Percentiles rank a stretch among this genome's conserved stretches.
Evolutionary conservation across 148 eudicot genomes (phyloP).

Genomic region (Silene uniflora): DNA sequence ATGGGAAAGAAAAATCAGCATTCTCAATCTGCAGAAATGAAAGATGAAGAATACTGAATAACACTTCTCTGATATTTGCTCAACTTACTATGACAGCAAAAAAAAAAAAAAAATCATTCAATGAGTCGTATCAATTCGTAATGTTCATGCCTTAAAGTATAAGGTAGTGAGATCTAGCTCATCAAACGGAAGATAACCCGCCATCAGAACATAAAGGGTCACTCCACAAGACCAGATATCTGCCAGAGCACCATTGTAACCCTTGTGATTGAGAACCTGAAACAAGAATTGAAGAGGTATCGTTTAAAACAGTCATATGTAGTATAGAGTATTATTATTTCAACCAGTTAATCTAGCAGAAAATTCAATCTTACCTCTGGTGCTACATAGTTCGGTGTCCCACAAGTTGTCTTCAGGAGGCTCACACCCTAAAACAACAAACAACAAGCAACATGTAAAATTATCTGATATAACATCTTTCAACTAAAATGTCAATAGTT

Average conservation of each 20-base stretch:
- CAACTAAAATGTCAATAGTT: neutral
- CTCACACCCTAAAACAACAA: slow-evolving; percentile 61
- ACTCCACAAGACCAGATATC: slow-evolving; percentile 99
- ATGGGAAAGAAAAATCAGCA: slow-evolving; percentile 85
- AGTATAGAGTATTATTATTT: neutral
- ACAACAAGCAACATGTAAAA: slow-evolving; percentile 20
- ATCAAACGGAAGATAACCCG: slow-evolving; percentile 97
- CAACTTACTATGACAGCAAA: neutral
- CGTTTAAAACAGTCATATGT: neutral
- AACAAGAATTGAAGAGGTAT: slow-evolving; percentile 15
- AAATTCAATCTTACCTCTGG: slow-evolving; percentile 65
- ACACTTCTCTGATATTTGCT: neutral
- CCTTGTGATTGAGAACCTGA: slow-evolving; percentile 95
- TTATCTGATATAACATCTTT: slow-evolving; percentile 9
- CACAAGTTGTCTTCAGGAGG: slow-evolving; percentile 89
- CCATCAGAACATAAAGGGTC: slow-evolving; percentile 84
- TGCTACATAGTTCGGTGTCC: slow-evolving; percentile 98
- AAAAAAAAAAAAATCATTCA: neutral
- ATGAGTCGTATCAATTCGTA: neutral
- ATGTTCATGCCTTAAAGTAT: slow-evolving; percentile 76
- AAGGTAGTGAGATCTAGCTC: slow-evolving; percentile 89
- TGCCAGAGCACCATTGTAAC: slow-evolving; percentile 93
- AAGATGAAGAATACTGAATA: slow-evolving; percentile 4
- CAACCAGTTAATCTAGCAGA: neutral
- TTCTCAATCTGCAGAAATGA: slow-evolving; percentile 59